Base-by-base conservation (phyloP, 2,329 filamentous ascomycete genomes). In the Xylaria sp. region DNA sequence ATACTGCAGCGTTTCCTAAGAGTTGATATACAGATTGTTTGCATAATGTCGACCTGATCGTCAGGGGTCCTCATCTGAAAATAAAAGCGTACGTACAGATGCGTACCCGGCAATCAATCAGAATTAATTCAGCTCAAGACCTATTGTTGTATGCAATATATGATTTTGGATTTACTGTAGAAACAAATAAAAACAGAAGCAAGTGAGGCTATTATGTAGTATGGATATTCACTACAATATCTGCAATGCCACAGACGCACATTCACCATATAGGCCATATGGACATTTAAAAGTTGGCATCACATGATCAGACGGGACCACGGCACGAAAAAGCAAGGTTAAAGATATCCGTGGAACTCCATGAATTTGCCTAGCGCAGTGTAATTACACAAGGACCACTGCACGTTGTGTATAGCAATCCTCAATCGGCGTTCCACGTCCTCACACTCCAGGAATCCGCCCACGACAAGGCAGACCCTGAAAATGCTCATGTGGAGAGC, bases 381-480 rank as follows among this genome's bases (percentile, higher is more conserved):
- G 83, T 81, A 81, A 80, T 80, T 81, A 80, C 62, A 66, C 55
- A 54, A 80, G 78, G 79, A 79, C 79, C 82, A 84, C 83, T 84
- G 84, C 83, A 84, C 80, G 7, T 81, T 77, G 84, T 84, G 84
- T 87, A 87, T 84, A 87, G 86, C 86, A 84, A 87, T 89, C 86
- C 85, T 88, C 86, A 88, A 87, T 82, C 83, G 86, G 85, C 84
- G 81, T 83, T 86, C 87, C 87, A 89, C 87, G 84, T 89, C 87
- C 86, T 89, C 87, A 81, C 83, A 83, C 82, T 81, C 78, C 80
- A 79, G 75, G 51, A 71, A 63, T 66, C 51, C 34, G 63, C 70
- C 68, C 66, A 60, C 57, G 57, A 57, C 25, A 77, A 37, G 77
- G 76, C 79, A 74, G 75, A 78, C 76, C 73, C 57, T 18, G 10